These are phyloP conservation scores for Cryptosporidium ubiquitum DNA, from an alignment of 169 alveolate species.

Conservation along the genomic window DNA sequence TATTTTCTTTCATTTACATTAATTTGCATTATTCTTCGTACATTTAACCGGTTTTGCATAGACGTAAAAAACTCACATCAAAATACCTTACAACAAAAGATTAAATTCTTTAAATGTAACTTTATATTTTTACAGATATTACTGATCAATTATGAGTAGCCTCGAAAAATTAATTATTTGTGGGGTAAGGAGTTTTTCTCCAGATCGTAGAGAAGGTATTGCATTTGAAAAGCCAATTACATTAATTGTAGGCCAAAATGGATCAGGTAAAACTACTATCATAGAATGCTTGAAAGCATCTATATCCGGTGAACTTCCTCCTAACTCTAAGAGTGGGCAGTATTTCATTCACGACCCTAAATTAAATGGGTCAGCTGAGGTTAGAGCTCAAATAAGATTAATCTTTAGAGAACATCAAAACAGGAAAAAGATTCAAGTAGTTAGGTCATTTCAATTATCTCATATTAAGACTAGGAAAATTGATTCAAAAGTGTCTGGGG, in stretches of 20 bases:
- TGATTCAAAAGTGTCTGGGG: conserved; percentile 14
- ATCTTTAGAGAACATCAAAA: conserved; percentile 79
- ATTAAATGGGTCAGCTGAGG: conserved; percentile 86
- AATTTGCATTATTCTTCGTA: no score
- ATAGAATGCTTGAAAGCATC: conserved; percentile 95
- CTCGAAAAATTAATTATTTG: conserved; percentile 94
- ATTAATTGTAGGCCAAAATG: conserved; percentile 97
- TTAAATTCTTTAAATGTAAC: background rate
- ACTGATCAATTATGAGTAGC: conserved; percentile 85
- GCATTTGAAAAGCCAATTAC: conserved; percentile 95
- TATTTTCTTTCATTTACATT: background rate
- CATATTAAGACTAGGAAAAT: conserved; percentile 78
- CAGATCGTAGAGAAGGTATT: conserved; percentile 90
- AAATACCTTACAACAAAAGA: background rate
- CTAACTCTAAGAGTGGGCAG: conserved; percentile 94
- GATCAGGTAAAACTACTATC: conserved; percentile 98
- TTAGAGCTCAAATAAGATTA: conserved; percentile 89
- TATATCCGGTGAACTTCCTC: conserved; percentile 96
- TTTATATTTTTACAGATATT: background rate
- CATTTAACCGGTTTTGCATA: conserved; percentile 29
- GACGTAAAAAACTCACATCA: conserved; percentile 15
- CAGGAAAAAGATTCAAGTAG: conserved; percentile 81
- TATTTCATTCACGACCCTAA: conserved; percentile 94
- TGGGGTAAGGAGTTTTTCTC: conserved; percentile 96
- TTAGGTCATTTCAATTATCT: conserved; percentile 86